A percentile compares a stretch with the other conserved stretches of the same genome.
phyloP scores from a whole-genome alignment of 2,329 filamentous ascomycete genomes.

The Pseudogymnoascus sp. region DNA sequence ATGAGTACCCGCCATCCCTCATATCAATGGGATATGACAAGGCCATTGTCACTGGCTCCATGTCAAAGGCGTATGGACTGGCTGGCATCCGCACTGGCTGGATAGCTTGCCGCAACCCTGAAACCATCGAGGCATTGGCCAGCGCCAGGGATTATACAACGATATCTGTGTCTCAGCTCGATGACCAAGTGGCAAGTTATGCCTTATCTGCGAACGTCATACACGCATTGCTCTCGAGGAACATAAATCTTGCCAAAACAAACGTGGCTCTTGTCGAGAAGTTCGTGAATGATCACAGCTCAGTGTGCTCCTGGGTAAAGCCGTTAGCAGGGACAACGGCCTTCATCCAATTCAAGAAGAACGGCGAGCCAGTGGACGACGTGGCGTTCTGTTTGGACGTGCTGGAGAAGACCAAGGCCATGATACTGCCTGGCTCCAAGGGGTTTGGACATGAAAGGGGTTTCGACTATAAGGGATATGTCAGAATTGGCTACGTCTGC shows the following conservation, averaged over 20 bases:
- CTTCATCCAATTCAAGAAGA: constrained; percentile 61
- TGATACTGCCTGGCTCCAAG: constrained; percentile 65
- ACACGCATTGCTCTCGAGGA: constrained; percentile 54
- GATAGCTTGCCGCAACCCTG: constrained; percentile 60
- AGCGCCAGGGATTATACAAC: constrained; percentile 73
- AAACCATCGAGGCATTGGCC: constrained; percentile 57
- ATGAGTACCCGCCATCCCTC: constrained; percentile 57
- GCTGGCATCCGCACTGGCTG: constrained; percentile 79
- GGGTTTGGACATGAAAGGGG: constrained; percentile 57
- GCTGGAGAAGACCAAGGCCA: constrained; percentile 60
- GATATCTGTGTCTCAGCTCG: constrained; percentile 76
- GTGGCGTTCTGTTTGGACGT: constrained; percentile 64
- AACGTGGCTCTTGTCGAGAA: constrained; percentile 61
- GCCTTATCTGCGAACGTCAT: constrained; percentile 61
- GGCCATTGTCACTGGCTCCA: constrained; percentile 66
- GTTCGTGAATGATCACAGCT: constrained; percentile 59
- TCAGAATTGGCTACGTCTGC: constrained; percentile 70
- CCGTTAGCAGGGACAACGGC: constrained; percentile 75
- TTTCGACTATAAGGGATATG: constrained; percentile 63
- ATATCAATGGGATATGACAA: constrained; percentile 66
- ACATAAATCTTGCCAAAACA: constrained; percentile 57
- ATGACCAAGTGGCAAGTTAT: constrained; percentile 70
- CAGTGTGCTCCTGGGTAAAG: constrained; percentile 61
- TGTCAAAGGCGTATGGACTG: constrained; percentile 80
- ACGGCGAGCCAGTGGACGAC: constrained; percentile 58